Percentiles rank a stretch among this genome's conserved stretches.
phyloP scores from a whole-genome alignment of 495 filamentous ascomycete genomes.

The Aspergillus taichungensis region DNA sequence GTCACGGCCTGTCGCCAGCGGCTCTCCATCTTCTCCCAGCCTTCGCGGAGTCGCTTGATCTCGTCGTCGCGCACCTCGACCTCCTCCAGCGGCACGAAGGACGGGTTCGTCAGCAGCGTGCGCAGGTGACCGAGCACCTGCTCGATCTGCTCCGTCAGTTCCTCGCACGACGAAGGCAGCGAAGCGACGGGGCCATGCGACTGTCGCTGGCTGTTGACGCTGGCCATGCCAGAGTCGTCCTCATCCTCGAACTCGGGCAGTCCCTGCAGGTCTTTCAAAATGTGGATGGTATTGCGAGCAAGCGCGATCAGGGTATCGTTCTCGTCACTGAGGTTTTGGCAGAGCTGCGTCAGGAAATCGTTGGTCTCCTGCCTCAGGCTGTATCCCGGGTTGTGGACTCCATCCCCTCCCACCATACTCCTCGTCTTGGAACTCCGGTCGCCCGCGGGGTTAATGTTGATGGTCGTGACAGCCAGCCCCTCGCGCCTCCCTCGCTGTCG shows the following conservation, averaged over 20 bases:
- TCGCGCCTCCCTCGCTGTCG: constrained; percentile 42
- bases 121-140: constrained; percentile 68
- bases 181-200: constrained; percentile 25
- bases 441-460: constrained; percentile 36
- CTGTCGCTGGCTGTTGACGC: constrained; percentile 26
- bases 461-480: constrained; percentile 40
- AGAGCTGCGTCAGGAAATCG: constrained; percentile 81
- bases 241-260: constrained; percentile 45
- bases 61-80: constrained; percentile 86
- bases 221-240: constrained; percentile 31
- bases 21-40: constrained; percentile 85
- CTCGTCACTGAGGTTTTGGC: constrained; percentile 83
- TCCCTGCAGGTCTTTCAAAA: constrained; percentile 71
- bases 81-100: constrained; percentile 93
- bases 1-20: constrained; percentile 83
- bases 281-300: constrained; percentile 59
- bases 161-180: constrained; percentile 56
- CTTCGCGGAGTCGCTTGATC: constrained; percentile 68
- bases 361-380: constrained; percentile 80
- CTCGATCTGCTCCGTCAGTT: constrained; percentile 63
- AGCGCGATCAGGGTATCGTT: constrained; percentile 77
- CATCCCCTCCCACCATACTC: constrained; percentile 27
- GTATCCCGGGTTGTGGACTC: constrained; percentile 53
- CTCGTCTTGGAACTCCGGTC: constrained; percentile 26
- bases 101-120: constrained; percentile 82